Base-by-base conservation (phyloP, 371 early-diverging fungal species). In the Blastocladiella emersonii region DNA sequence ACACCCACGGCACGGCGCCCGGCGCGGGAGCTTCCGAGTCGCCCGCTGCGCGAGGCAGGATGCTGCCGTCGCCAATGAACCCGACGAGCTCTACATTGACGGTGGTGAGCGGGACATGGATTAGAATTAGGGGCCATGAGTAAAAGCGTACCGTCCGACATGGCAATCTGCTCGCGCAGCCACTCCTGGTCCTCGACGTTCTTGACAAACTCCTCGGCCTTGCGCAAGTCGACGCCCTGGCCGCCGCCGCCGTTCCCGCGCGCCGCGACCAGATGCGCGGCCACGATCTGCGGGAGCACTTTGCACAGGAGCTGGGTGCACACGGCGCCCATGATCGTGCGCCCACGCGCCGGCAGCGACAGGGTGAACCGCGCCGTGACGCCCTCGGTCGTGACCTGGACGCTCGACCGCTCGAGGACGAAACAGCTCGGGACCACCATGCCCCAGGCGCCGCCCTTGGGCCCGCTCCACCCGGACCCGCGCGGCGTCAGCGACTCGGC, bases 21-120 rank as follows among this genome's bases (percentile, higher is more conserved):
- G n/a, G 27, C 61, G 78, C 65, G 6, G 80, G 79, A 27, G 70
- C 56, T 27, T 74, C 74, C 3, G 74, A 73, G 21, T 66, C 72
- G 19, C 82, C 82, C 0, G 71, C 70, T n/a, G 43, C 65, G 3
- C 82, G 76, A 3, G 82, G 80, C 25, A 81, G 70, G 8, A 81
- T 68, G 13, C 80, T 70, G 21, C 78, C 79, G 43, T 81, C 69
- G 10, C 67, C 68, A 1, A 80, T 66, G 65, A 81, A 81, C 10
- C 74, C 68, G 21, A 78, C 62, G 10, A 78, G 60, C 3, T 69
- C 72, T 35, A n/a, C n/a, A n/a, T n/a, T n/a, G n/a, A n/a, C n/a
- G n/a, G n/a, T n/a, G n/a, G n/a, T n/a, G n/a, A n/a, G n/a, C n/a
- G n/a, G n/a, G n/a, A n/a, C n/a, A n/a, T n/a, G n/a, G n/a, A n/a